phyloP scores from a whole-genome alignment of 345 rosid species.

The Litchi chinensis region DNA sequence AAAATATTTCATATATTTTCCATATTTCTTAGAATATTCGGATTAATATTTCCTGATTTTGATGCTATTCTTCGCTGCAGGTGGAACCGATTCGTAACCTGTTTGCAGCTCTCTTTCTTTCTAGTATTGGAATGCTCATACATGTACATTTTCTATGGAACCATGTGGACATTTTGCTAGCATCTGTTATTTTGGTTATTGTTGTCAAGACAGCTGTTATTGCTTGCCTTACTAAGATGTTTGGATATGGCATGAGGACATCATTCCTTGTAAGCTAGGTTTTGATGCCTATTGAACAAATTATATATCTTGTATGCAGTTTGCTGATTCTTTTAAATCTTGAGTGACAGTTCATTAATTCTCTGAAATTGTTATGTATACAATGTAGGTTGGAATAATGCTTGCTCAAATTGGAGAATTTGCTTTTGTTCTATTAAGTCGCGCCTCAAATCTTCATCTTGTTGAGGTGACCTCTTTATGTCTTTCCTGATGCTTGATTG shows the following conservation, averaged over 20 bases:
- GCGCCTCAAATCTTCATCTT: slow-evolving; percentile 94
- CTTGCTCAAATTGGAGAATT: slow-evolving; percentile 99
- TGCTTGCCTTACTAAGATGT: slow-evolving; percentile 67
- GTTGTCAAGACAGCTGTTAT: slow-evolving; percentile 87
- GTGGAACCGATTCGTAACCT: slow-evolving; percentile 98
- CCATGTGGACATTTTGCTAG: slow-evolving; percentile 96
- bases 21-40: neutral
- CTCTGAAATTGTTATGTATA: neutral
- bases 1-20: neutral
- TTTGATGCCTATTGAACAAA: slow-evolving; percentile 16
- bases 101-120: slow-evolving; percentile 94
- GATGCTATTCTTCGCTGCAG: slow-evolving; percentile 38
- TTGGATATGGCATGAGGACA: slow-evolving; percentile 80
- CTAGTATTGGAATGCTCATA: slow-evolving; percentile 99
- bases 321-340: slow-evolving; percentile 1
- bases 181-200: slow-evolving; percentile 88
- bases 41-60: slow-evolving; percentile 5
- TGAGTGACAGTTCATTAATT: neutral
- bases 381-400: slow-evolving; percentile 73
- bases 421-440: slow-evolving; percentile 91
- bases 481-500: neutral
- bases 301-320: neutral
- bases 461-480: slow-evolving; percentile 61
- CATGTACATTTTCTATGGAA: slow-evolving; percentile 97
- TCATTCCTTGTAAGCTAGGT: slow-evolving; percentile 79